Percentiles rank a stretch among this genome's conserved stretches.
phyloP scores from a whole-genome alignment of 1,284 basidiomycete species.

The Polyporus tsugae region DNA sequence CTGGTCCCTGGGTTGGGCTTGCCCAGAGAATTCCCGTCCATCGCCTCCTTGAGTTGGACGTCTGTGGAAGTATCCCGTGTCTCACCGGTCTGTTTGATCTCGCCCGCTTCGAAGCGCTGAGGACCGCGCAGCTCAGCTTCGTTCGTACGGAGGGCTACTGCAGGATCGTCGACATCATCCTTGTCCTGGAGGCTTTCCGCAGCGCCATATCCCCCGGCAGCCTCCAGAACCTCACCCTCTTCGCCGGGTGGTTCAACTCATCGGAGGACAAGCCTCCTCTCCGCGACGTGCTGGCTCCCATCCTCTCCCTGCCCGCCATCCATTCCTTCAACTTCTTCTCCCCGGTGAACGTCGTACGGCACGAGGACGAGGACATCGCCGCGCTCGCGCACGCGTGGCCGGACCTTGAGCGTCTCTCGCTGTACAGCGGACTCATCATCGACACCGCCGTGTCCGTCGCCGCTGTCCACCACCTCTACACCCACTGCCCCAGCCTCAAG shows the following conservation, averaged over 20 bases:
- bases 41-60: background rate
- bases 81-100: background rate
- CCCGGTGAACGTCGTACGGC: background rate
- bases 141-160: background rate
- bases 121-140: background rate
- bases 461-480: background rate
- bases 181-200: background rate
- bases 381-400: background rate
- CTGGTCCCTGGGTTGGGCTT: background rate
- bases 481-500: background rate
- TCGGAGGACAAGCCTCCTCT: background rate
- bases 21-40: background rate
- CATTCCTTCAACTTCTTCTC: background rate
- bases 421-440: background rate
- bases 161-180: background rate
- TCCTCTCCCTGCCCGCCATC: background rate
- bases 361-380: background rate
- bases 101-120: background rate
- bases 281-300: background rate
- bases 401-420: background rate
- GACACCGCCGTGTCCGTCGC: background rate
- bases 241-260: background rate
- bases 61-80: background rate
- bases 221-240: background rate
- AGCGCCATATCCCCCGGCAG: background rate